Evolutionary conservation across 2,329 filamentous ascomycete genomes (phyloP).

Genomic region (Sporothrix euskadiensis): DNA sequence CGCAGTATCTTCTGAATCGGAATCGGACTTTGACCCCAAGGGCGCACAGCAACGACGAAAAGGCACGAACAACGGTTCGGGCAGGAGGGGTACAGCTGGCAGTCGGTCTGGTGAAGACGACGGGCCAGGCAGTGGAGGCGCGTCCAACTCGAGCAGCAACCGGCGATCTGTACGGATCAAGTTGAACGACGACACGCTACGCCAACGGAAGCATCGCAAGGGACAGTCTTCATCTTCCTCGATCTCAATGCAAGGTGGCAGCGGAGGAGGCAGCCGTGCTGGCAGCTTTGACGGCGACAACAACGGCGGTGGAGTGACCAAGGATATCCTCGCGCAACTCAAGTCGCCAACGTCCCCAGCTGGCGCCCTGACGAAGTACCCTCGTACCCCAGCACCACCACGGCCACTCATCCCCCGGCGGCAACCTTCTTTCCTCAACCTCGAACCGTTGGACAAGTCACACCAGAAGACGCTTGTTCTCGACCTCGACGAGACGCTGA

Average conservation of each 20-base stretch:
- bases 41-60: slow-evolving; percentile 30
- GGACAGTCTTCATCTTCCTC: slow-evolving; percentile 48
- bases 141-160: slow-evolving; percentile 54
- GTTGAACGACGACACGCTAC: slow-evolving; percentile 74
- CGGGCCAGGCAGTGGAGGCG: slow-evolving; percentile 54
- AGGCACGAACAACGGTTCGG: neutral
- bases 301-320: slow-evolving; percentile 39
- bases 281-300: slow-evolving; percentile 37
- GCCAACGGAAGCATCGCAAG: slow-evolving; percentile 71
- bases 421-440: slow-evolving; percentile 80
- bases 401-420: slow-evolving; percentile 85
- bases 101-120: slow-evolving; percentile 36
- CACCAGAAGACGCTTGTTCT: slow-evolving; percentile 92
- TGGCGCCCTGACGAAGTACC: slow-evolving; percentile 80
- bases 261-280: slow-evolving; percentile 28
- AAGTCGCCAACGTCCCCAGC: slow-evolving; percentile 91
- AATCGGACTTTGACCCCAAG: slow-evolving; percentile 55
- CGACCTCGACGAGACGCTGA: slow-evolving; percentile 94
- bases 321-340: slow-evolving; percentile 71
- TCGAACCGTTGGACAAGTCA: slow-evolving; percentile 52
- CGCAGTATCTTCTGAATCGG: slow-evolving; percentile 69
- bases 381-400: slow-evolving; percentile 83
- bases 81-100: slow-evolving; percentile 27
- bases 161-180: slow-evolving; percentile 89
- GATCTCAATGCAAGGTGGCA: slow-evolving; percentile 38